Evolutionary conservation across 768 basidiomycete species (phyloP).

Genomic region (Russula emetica): DNA sequence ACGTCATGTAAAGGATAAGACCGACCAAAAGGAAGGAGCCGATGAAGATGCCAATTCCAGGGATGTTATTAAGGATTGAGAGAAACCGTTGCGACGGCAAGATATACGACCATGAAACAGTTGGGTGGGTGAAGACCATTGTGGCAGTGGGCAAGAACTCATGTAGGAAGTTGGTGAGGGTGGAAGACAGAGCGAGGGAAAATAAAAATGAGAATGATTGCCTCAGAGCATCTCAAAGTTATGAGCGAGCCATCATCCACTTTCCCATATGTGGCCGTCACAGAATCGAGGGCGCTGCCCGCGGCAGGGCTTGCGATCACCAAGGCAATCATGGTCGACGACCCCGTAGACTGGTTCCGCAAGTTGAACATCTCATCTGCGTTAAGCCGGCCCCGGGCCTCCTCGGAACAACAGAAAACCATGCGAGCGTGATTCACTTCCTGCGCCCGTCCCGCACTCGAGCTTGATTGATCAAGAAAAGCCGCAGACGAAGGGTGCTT

Average conservation of each 20-base stretch:
- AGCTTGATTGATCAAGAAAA: conserved; percentile 68
- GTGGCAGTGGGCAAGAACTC: background rate
- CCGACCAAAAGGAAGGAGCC: conserved; percentile 1
- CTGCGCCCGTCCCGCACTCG: conserved; percentile 63
- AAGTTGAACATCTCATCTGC: too few species aligned
- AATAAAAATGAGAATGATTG: background rate
- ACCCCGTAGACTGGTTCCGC: too few species aligned
- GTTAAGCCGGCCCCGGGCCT: too few species aligned
- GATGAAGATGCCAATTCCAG: conserved; percentile 1
- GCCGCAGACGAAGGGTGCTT: conserved; percentile 69
- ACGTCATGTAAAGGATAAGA: conserved; percentile 8
- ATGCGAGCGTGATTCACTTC: conserved; percentile 32
- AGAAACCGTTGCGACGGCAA: background rate
- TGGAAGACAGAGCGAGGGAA: background rate
- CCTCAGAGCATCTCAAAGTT: background rate
- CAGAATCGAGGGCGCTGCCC: too few species aligned
- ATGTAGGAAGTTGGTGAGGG: background rate
- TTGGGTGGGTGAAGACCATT: background rate
- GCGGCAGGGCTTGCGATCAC: too few species aligned
- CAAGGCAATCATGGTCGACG: too few species aligned
- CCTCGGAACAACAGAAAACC: background rate
- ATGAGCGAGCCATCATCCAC: background rate
- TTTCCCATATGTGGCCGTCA: background rate
- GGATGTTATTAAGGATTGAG: background rate
- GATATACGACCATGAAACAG: background rate